These are phyloP conservation scores for Salvia rosmarinus DNA, from an alignment of 257 asterid species.

Conservation along the genomic window DNA sequence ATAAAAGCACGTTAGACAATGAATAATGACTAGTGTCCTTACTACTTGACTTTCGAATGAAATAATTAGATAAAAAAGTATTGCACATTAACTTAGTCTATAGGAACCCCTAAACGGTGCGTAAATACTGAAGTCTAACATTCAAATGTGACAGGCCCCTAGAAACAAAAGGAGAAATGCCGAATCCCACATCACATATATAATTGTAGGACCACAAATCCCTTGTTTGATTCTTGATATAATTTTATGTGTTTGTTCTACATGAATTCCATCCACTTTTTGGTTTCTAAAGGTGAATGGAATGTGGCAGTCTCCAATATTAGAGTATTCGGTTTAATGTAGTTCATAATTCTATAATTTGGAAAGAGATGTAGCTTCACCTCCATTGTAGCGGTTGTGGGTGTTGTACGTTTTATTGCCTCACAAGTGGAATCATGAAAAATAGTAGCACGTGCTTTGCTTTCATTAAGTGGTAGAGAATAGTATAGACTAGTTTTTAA, in stretches of 20 bases:
- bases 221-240: not conserved
- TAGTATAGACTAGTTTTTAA: not conserved
- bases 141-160: not conserved
- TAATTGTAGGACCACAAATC: slow-evolving; percentile 8
- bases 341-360: not conserved
- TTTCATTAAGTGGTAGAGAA: not conserved
- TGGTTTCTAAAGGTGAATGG: slow-evolving; percentile 16
- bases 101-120: not conserved
- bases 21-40: too few relatives aligned
- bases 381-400: slow-evolving; percentile 4
- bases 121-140: not conserved
- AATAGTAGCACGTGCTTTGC: slow-evolving; percentile 31
- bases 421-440: slow-evolving; percentile 15
- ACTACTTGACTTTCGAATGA: too few relatives aligned
- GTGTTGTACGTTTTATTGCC: slow-evolving; percentile 12
- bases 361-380: slow-evolving; percentile 11
- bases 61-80: too few relatives aligned
- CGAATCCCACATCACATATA: slow-evolving; percentile 18
- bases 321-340: too few relatives aligned
- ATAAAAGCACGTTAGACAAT: too few relatives aligned
- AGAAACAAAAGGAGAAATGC: not conserved
- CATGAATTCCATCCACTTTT: slow-evolving; percentile 17
- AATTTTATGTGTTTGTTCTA: not conserved
- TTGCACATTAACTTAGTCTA: too few relatives aligned
- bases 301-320: not conserved